Evolutionary conservation across 768 basidiomycete species (phyloP), one percentile per base, ranked within the genome.

Genomic region (Tubosaeta brunneosetosa): DNA sequence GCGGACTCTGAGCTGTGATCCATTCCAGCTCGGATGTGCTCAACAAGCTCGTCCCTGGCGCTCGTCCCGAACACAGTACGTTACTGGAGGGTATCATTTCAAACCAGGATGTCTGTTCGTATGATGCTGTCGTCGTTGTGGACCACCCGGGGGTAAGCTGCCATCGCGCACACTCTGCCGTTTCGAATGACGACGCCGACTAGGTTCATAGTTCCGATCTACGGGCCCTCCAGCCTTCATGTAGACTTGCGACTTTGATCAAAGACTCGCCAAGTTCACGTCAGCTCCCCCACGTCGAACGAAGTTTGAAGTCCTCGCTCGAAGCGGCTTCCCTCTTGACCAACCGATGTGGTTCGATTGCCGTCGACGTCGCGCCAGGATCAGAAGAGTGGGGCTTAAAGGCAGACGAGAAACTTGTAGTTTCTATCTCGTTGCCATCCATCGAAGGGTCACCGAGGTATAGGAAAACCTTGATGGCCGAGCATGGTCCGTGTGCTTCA

Each of bases 201-300:
- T 60, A 91, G 88, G 71, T 87, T 4, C 88, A 86, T 60, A 84
- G 86, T 25, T 84, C 86, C n/a, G 88, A 91, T 72, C 72, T 91
- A 38, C 83, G 85, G 29, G 67, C 70, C 10, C 79, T 90, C 19
- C 67, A 79, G 6, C 71, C 80, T 9, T 73, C 75, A 2, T 81
- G 80, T 3, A 66, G 71, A 54, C 70, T 90, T 17, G 70, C 77
- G 6, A 71, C 67, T 25, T 62, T 71, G 6, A 70, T 91, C 9
- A 71, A 68, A 4, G 71, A 71, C 1, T 72, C 86, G 3, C 72
- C 81, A 0, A 83, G 77, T 2, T 73, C 81, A 25, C 70, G 82
- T 22, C 84, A 88, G 66, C 76, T 83, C 32, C 82, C 87, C 2
- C 83, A 89, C 59, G 73, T 83, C 68, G 54, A 69, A 58, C 56